Evolutionary conservation across 2,329 filamentous ascomycete genomes (phyloP).

Genomic region (Arthrobotrys iridis): DNA sequence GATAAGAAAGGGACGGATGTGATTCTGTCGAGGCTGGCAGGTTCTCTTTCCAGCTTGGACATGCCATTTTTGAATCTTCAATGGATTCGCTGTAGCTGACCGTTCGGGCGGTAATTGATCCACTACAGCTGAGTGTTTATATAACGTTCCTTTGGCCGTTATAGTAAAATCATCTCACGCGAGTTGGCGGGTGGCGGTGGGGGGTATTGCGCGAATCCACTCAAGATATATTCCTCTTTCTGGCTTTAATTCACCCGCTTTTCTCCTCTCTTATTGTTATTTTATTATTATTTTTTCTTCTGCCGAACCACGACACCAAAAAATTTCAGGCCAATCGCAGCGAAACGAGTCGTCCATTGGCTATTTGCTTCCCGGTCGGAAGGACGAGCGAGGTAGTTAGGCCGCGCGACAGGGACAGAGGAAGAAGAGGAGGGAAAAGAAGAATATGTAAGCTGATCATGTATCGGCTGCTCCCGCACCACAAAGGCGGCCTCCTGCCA

Average conservation of each 20-base stretch:
- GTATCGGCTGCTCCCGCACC: conserved; percentile 42
- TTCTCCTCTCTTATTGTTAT: too few species aligned
- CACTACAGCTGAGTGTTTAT: not conserved
- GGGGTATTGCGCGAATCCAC: not conserved
- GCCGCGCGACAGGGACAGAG: not conserved
- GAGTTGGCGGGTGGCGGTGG: not conserved
- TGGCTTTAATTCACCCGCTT: not conserved
- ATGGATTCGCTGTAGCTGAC: too few species aligned
- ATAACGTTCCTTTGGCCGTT: not conserved
- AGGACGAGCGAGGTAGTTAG: not conserved
- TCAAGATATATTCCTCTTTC: not conserved
- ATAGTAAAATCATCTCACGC: conserved; percentile 4
- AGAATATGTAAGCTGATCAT: not conserved
- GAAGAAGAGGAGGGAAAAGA: not conserved
- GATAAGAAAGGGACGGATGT: too few species aligned
- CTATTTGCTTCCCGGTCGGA: not conserved
- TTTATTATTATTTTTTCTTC: not conserved
- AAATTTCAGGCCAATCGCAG: not conserved
- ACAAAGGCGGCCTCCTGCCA: conserved; percentile 3
- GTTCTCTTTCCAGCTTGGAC: conserved; percentile 3
- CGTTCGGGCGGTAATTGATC: too few species aligned
- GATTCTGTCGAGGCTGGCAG: not conserved
- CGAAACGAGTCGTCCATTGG: not conserved
- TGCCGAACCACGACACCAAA: not conserved
- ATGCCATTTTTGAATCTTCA: conserved; percentile 7